A percentile compares a stretch with the other conserved stretches of the same genome.
Evolutionary conservation across 352 stramenopile species (phyloP).

Genomic region (Pythium scleroteichum): DNA sequence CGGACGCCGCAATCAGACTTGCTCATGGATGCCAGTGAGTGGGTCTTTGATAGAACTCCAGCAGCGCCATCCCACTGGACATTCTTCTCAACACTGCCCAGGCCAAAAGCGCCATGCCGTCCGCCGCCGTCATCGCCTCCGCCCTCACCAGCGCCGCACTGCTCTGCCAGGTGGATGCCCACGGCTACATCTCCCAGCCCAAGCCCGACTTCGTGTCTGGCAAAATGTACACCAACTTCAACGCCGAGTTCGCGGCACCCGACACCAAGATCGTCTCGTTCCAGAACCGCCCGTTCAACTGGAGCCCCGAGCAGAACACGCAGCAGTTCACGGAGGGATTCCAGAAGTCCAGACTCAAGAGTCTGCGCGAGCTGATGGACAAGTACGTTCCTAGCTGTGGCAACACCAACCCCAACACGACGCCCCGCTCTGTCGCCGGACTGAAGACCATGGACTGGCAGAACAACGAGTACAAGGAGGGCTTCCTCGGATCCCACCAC

Average conservation of each 20-base stretch:
- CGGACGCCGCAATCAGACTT: too few species aligned
- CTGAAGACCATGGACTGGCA: constrained; percentile 35
- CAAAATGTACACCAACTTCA: constrained; percentile 30
- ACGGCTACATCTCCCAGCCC: constrained; percentile 34
- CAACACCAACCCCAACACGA: constrained; percentile 29
- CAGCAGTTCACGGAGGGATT: constrained; percentile 20
- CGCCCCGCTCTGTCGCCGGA: constrained; percentile 16
- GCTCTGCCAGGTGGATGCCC: constrained; percentile 8
- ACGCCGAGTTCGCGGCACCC: constrained; percentile 30
- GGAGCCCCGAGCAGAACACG: constrained; percentile 22
- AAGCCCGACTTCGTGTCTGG: constrained; percentile 27
- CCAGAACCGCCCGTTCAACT: constrained; percentile 28
- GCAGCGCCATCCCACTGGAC: too few species aligned
- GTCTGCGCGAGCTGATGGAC: constrained; percentile 19
- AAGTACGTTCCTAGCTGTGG: constrained; percentile 24
- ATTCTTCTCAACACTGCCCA: too few species aligned
- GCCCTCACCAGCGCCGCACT: constrained; percentile 3
- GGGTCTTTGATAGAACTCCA: too few species aligned
- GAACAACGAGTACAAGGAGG: constrained; percentile 48
- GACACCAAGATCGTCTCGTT: constrained; percentile 31
- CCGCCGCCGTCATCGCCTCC: neutral
- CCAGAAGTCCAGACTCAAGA: constrained; percentile 11
- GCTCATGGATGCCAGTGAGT: too few species aligned
- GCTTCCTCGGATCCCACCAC: constrained; percentile 43
- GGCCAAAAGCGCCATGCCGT: constrained; percentile 14